Evolutionary conservation across 208 protist genomes (phyloP).

Genomic region (Leptomonas seymouri): DNA sequence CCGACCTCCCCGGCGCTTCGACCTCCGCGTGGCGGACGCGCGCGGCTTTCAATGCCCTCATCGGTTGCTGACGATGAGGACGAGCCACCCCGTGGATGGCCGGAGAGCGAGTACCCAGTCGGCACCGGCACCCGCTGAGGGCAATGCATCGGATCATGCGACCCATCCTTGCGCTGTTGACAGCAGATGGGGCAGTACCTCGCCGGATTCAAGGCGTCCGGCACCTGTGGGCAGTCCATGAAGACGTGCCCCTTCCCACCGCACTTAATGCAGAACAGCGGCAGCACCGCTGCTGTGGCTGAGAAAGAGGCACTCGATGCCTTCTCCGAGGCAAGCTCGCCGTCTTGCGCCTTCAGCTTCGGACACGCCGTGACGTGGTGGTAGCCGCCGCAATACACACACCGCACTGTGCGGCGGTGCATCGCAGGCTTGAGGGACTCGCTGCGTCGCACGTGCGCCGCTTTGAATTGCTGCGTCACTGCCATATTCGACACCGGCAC

Average conservation of each 20-base stretch:
- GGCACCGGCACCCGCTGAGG: conserved; percentile 56
- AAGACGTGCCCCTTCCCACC: conserved; percentile 60
- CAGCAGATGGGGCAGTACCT: conserved; percentile 68
- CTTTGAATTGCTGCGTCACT: conserved; percentile 48
- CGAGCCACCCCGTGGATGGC: conserved; percentile 22
- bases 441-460: conserved; percentile 37
- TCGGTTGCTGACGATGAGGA: not conserved
- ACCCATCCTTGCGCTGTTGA: conserved; percentile 22
- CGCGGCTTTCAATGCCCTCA: not conserved
- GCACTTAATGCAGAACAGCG: conserved; percentile 75
- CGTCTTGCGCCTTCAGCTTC: conserved; percentile 29
- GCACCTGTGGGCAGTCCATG: conserved; percentile 40
- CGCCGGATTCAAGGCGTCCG: conserved; percentile 40
- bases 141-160: conserved; percentile 51
- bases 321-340: not conserved
- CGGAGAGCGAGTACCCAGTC: conserved; percentile 34
- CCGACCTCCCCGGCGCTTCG: not conserved
- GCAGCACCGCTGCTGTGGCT: not conserved
- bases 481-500: conserved; percentile 61
- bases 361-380: conserved; percentile 84
- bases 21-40: not conserved
- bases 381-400: conserved; percentile 78
- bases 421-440: conserved; percentile 57
- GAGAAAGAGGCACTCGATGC: not conserved
- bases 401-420: conserved; percentile 65